Evolutionary conservation across 495 filamentous ascomycete genomes (phyloP), one percentile per base, ranked within the genome.

Genomic region (Elaphomyces granulatus): DNA sequence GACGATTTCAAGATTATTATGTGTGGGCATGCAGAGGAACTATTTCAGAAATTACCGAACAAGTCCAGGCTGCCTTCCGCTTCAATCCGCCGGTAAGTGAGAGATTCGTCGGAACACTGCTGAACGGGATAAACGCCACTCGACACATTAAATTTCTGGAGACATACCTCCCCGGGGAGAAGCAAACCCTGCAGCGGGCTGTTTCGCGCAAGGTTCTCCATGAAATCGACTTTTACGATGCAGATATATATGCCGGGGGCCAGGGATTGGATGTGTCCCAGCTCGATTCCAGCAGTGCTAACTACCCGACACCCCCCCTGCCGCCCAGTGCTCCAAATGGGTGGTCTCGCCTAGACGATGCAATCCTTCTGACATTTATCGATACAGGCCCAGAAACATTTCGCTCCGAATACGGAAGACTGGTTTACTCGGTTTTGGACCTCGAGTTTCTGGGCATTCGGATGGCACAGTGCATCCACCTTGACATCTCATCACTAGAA

Each of bases 151-250:
- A 36, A 17, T 49, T 45, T 26, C 47, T 49, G 6, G 36, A 31
- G 1, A 35, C 37, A 1, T 46, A 45, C 34, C 40, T 49, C 16
- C 47, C 47, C 12, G 47, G 47, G 8, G 47, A 49, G 20, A 23
- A 36, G 23, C 47, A 46, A n/a, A 37, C 47, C 8, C n/a, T 45
- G 36, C 47, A 45, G 43, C 47, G 43, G 10, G 47, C 47, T 12
- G 26, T 36, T 15, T 42, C 47, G 16, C 39, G 47, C 34, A 37
- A 40, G 8, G 33, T 49, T 15, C 14, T 49, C 3, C 45, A 43
- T 21, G 47, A 49, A 21, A 37, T 41, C 12, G 26, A 32, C 19
- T 17, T 45, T 4, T 35, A 20, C 2, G 21, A 45, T 17, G 39
- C 43, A 20, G 43, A 49, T 26, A 17, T 49, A n/a, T 40, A 35